Evolutionary conservation across 768 basidiomycete species (phyloP).

Genomic region (Suillus americanus): DNA sequence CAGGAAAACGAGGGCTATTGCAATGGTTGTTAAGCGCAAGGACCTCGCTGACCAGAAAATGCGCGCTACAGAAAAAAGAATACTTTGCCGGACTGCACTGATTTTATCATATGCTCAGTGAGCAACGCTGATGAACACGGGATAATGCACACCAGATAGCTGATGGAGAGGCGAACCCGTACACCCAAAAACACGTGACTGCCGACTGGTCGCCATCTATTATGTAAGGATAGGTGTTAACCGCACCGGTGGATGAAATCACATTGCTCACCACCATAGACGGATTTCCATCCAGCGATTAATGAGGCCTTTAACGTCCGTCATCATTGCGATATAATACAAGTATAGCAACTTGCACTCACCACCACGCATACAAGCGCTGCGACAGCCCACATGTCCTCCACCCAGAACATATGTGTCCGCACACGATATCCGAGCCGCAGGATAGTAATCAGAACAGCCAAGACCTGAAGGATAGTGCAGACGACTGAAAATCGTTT

Average conservation of each 20-base stretch:
- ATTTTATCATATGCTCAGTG: not conserved
- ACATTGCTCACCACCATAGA: conserved; percentile 1
- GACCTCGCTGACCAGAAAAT: conserved; percentile 13
- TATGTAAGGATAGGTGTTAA: not conserved
- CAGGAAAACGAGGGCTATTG: conserved; percentile 11
- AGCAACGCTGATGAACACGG: not conserved
- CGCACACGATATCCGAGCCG: conserved; percentile 20
- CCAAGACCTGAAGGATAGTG: conserved; percentile 6
- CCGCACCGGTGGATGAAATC: not conserved
- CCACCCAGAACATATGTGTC: conserved; percentile 20
- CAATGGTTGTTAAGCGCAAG: conserved; percentile 8
- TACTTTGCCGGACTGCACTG: conserved; percentile 22
- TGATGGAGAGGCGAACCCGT: conserved; percentile 13
- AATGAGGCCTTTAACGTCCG: not conserved
- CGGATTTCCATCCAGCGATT: conserved; percentile 10
- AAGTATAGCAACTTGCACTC: not conserved
- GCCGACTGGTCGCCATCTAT: not conserved
- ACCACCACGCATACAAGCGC: conserved; percentile 15
- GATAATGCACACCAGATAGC: conserved; percentile 16
- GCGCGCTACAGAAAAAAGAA: conserved; percentile 19
- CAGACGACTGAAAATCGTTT: conserved; percentile 8
- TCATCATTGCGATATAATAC: not conserved
- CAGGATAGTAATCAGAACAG: conserved; percentile 14
- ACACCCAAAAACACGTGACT: conserved; percentile 12
- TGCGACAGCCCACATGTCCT: conserved; percentile 20